phyloP scores from a whole-genome alignment of 495 filamentous ascomycete species.

The Hyphodiscus hymeniophilus region DNA sequence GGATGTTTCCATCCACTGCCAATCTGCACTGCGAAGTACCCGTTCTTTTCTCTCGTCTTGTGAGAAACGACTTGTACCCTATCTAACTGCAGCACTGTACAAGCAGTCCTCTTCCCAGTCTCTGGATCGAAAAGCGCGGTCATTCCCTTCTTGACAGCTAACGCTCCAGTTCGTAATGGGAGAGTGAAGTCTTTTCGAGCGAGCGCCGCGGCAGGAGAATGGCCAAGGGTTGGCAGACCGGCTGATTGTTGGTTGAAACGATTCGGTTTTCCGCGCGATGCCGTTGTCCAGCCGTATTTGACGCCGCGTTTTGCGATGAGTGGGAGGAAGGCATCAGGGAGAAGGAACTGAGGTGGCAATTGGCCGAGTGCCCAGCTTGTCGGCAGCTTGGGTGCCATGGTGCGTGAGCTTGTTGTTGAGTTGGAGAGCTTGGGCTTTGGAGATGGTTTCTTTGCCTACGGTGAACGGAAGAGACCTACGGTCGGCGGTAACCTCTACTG shows the following conservation, averaged over 20 bases:
- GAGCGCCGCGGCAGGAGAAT: conserved; percentile 71
- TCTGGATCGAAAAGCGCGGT: conserved; percentile 74
- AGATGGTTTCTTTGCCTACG: conserved; percentile 14
- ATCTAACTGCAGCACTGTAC: conserved; percentile 92
- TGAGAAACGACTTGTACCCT: conserved; percentile 77
- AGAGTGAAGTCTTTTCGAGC: conserved; percentile 67
- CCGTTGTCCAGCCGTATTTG: conserved; percentile 47
- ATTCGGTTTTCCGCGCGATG: conserved; percentile 24
- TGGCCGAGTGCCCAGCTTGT: conserved; percentile 32
- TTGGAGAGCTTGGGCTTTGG: background rate
- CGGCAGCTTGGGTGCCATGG: conserved; percentile 47
- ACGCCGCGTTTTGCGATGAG: conserved; percentile 37
- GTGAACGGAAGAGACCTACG: conserved; percentile 12
- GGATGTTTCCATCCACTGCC: conserved; percentile 71
- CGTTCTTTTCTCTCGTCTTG: conserved; percentile 73
- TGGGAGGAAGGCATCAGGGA: conserved; percentile 36
- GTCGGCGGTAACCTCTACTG: no score
- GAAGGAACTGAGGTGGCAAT: conserved; percentile 28
- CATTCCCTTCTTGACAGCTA: conserved; percentile 91
- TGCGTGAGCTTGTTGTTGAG: conserved; percentile 15
- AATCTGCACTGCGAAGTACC: conserved; percentile 89
- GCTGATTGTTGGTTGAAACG: conserved; percentile 44
- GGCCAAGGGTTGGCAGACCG: conserved; percentile 50
- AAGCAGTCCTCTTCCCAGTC: conserved; percentile 69
- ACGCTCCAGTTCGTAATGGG: conserved; percentile 71